These are phyloP conservation scores for Ricinus communis DNA, from an alignment of 345 rosid species.

Conservation along the genomic window DNA sequence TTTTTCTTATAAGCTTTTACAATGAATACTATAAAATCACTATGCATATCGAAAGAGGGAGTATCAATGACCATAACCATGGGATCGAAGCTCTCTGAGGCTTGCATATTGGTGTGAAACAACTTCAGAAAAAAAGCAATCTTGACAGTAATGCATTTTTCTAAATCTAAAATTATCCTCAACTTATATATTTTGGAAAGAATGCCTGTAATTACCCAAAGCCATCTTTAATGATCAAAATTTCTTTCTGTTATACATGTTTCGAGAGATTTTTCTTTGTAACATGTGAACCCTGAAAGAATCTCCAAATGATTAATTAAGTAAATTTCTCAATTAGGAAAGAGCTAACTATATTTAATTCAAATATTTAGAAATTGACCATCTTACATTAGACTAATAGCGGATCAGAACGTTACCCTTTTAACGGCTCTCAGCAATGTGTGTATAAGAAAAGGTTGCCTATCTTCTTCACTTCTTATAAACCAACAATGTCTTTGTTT, in stretches of 20 bases:
- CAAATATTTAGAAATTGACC: neutral
- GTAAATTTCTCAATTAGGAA: too few relatives aligned
- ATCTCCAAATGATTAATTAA: slow-evolving; percentile 39
- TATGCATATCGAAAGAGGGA: slow-evolving; percentile 50
- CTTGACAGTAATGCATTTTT: slow-evolving; percentile 47
- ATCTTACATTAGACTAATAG: slow-evolving; percentile 49
- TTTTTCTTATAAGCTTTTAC: slow-evolving; percentile 43
- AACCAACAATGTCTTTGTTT: slow-evolving; percentile 7
- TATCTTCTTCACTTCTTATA: slow-evolving; percentile 27
- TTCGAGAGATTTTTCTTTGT: slow-evolving; percentile 26
- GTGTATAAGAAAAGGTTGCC: slow-evolving; percentile 64
- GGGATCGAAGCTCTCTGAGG: slow-evolving; percentile 36
- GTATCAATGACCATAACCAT: slow-evolving; percentile 55
- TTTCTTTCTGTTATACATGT: slow-evolving; percentile 46
- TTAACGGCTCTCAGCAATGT: slow-evolving; percentile 42
- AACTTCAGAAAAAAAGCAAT: slow-evolving; percentile 31
- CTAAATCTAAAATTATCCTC: slow-evolving; percentile 48
- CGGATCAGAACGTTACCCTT: slow-evolving; percentile 39
- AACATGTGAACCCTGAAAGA: slow-evolving; percentile 49
- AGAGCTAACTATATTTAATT: too few relatives aligned
- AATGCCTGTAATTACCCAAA: slow-evolving; percentile 44
- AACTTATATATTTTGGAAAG: slow-evolving; percentile 51
- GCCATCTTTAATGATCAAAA: slow-evolving; percentile 43
- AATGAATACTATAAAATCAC: slow-evolving; percentile 42
- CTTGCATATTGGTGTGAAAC: slow-evolving; percentile 48